A percentile compares a stretch with the other conserved stretches of the same genome.
Conservation (phyloP, 345 rosid genomes). For the Arabidopsis suecica region DNA sequence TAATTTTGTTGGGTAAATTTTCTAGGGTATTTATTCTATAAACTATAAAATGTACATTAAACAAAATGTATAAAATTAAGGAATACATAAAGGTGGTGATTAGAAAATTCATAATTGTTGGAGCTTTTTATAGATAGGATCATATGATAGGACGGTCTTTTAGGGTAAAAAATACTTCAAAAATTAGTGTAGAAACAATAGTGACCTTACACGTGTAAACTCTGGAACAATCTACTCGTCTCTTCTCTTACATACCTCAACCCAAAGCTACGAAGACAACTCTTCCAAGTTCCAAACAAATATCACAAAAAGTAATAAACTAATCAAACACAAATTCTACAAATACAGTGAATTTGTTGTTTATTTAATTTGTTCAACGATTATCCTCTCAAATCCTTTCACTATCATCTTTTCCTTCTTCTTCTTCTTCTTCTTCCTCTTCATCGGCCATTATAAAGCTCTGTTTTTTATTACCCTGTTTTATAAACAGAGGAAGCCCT, state of each 20-base stretch:
- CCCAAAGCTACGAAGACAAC: slow-evolving; percentile 22
- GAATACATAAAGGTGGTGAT: too few relatives aligned
- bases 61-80: too few relatives aligned
- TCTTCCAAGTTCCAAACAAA: slow-evolving; percentile 19
- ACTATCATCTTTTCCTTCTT: slow-evolving; percentile 1
- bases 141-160: slow-evolving; percentile 24
- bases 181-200: background rate
- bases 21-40: background rate
- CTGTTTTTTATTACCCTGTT: slow-evolving; percentile 19
- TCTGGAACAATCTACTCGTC: slow-evolving; percentile 32
- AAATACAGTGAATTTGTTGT: background rate
- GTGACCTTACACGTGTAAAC: slow-evolving; percentile 17
- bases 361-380: background rate
- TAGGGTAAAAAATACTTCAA: background rate
- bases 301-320: background rate
- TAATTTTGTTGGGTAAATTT: background rate
- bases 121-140: slow-evolving; percentile 28
- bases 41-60: background rate
- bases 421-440: background rate
- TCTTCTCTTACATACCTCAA: background rate
- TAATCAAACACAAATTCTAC: background rate
- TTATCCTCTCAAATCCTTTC: slow-evolving; percentile 8
- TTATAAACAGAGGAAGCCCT: slow-evolving; percentile 32
- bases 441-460: slow-evolving; percentile 32
- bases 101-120: background rate